phyloP scores from a whole-genome alignment of 768 basidiomycete species.

The Suillus ampliporus region DNA sequence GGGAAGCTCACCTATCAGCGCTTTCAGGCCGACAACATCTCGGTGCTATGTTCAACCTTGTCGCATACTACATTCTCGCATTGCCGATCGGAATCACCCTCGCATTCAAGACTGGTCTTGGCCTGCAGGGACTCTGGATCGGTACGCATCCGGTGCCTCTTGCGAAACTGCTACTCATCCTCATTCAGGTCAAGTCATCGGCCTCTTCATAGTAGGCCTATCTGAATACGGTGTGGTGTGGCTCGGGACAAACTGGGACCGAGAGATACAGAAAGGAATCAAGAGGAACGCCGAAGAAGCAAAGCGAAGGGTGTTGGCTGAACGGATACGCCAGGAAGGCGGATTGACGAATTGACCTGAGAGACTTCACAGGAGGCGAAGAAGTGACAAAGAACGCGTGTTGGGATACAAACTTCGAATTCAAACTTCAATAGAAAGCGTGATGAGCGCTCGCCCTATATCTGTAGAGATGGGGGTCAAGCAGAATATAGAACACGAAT shows the following conservation, averaged over 20 bases:
- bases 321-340: constrained; percentile 20
- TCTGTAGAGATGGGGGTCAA: neutral
- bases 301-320: constrained; percentile 33
- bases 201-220: constrained; percentile 71
- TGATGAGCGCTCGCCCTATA: neutral
- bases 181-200: constrained; percentile 68
- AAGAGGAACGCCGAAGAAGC: constrained; percentile 41
- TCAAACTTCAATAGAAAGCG: neutral
- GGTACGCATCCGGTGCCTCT: constrained; percentile 31
- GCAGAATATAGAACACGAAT: constrained; percentile 4
- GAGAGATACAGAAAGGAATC: constrained; percentile 48
- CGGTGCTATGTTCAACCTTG: constrained; percentile 73
- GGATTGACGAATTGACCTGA: constrained; percentile 24
- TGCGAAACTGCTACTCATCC: constrained; percentile 18
- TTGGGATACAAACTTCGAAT: neutral
- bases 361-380: constrained; percentile 6
- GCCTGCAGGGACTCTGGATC: constrained; percentile 58
- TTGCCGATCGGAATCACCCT: constrained; percentile 57
- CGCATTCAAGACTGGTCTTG: constrained; percentile 50
- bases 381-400: constrained; percentile 7
- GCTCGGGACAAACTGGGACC: constrained; percentile 55
- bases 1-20: constrained; percentile 14
- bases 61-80: constrained; percentile 65
- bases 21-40: constrained; percentile 61
- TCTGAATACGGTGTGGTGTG: constrained; percentile 70